Evolutionary conservation across 2,329 filamentous ascomycete genomes (phyloP).

Genomic region (Drechmeria coniospora): DNA sequence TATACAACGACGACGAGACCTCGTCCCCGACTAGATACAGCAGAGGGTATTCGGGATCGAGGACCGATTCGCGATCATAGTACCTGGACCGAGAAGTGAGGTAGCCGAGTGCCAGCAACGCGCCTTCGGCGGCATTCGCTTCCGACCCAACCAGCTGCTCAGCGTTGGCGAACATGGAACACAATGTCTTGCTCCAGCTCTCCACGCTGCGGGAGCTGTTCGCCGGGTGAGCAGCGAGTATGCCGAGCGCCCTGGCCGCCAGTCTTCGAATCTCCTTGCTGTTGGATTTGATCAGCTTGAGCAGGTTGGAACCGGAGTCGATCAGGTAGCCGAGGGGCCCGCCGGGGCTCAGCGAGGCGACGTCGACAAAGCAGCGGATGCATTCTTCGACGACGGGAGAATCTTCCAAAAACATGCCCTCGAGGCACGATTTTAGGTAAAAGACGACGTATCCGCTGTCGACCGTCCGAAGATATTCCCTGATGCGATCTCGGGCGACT

Average conservation of each 20-base stretch:
- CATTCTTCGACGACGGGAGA: constrained; percentile 29
- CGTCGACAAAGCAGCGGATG: constrained; percentile 35
- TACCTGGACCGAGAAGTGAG: constrained; percentile 28
- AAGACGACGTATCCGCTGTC: constrained; percentile 23
- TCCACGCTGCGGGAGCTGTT: constrained; percentile 19
- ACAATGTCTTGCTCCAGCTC: constrained; percentile 15
- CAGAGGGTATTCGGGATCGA: constrained; percentile 13
- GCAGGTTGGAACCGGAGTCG: constrained; percentile 32
- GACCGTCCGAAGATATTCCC: constrained; percentile 30
- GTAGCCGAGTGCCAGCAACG: constrained; percentile 28
- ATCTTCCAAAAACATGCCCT: constrained; percentile 34
- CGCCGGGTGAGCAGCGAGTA: constrained; percentile 53
- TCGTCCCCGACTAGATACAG: constrained; percentile 16
- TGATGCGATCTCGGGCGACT: constrained; percentile 43
- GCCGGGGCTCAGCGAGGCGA: constrained; percentile 36
- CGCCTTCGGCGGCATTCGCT: constrained; percentile 30
- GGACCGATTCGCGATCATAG: constrained; percentile 20
- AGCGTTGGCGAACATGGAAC: constrained; percentile 26
- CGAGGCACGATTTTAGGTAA: constrained; percentile 39
- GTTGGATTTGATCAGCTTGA: constrained; percentile 53
- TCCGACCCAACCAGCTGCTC: constrained; percentile 27
- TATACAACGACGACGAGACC: constrained; percentile 21
- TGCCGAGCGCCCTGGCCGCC: constrained; percentile 57
- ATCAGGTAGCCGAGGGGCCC: constrained; percentile 33
- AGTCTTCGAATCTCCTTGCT: constrained; percentile 50